Evolutionary conservation across 2,329 filamentous ascomycete species (phyloP), one percentile per base, ranked within the genome.

Genomic region (Ophiostoma piceae): DNA sequence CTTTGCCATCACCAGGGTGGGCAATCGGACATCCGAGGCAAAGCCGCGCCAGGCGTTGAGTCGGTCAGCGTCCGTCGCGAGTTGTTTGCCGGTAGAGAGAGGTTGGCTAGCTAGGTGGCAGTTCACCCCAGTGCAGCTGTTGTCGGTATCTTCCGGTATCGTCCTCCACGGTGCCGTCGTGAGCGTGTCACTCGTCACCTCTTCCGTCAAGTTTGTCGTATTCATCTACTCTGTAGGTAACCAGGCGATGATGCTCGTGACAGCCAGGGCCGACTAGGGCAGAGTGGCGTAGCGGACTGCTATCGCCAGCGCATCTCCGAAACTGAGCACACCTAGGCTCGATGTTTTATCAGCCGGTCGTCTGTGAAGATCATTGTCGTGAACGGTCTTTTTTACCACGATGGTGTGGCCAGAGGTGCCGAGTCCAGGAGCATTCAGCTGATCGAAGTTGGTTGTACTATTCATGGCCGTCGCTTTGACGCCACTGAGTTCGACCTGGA

Each of bases 11-110:
- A 66, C 62, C 14, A 39, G 62, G 62, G 37, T 41, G 35, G 62
- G 35, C 62, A 66, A 16, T 41, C 12, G 62, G 62, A 66, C 62
- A 41, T 35, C 16, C 16, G 62, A 37, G 35, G 62, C 62, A 29
- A 16, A 66, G 62, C 62, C 16, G 62, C 14, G 32, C 37, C 62
- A 41, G 41, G 9, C 4, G 41, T 11, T 47, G 16, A 16, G 43
- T 16, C 43, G 16, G 43, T 6, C 14, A 47, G 43, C 43, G n/a
- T 14, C 16, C 16, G 16, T n/a, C 14, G 19, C 14, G 43, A 35
- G 1, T 35, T 35, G 35, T 35, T 35, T 35, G 35, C 35, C 35
- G 5, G 35, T 8, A 35, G 35, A 35, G 35, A 6, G 26, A 35
- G 35, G 35, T 6, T 35, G 4, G 35, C 35, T 35, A 35, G 35